A percentile compares a stretch with the other conserved stretches of the same genome.
Conservation (phyloP, 169 alveolate species). For the Plasmodium relictum region DNA sequence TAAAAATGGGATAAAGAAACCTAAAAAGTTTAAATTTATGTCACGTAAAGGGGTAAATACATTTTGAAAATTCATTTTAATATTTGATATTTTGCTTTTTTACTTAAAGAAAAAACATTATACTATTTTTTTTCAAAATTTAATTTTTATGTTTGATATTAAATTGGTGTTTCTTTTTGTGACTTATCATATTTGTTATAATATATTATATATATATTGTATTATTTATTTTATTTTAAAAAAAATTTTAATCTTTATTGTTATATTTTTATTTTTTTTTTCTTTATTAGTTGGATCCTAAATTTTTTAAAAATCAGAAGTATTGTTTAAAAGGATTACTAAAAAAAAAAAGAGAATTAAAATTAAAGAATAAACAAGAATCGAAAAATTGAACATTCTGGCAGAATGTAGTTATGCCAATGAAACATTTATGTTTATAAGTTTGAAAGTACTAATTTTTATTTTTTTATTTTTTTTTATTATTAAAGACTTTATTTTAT, state of each 20-base stretch:
- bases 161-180: too few species aligned
- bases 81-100: background rate
- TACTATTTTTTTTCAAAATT: too few species aligned
- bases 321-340: constrained; percentile 86
- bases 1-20: constrained; percentile 87
- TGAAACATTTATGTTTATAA: too few species aligned
- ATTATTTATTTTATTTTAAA: too few species aligned
- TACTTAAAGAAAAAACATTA: too few species aligned
- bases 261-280: constrained; percentile 5
- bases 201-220: background rate
- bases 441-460: too few species aligned
- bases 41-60: constrained; percentile 88
- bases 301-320: constrained; percentile 86
- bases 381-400: background rate
- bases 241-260: background rate
- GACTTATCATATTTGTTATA: background rate
- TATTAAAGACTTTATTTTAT: too few species aligned
- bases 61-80: background rate
- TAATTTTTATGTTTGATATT: too few species aligned
- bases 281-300: constrained; percentile 83
- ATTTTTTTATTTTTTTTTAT: too few species aligned
- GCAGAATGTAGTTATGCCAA: background rate
- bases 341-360: constrained; percentile 73
- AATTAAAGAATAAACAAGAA: constrained; percentile 56
- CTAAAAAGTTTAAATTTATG: constrained; percentile 81